Evolutionary conservation across 805 yeast genomes (phyloP), one percentile per base, ranked within the genome.

Genomic region (Citeromyces matritensis): DNA sequence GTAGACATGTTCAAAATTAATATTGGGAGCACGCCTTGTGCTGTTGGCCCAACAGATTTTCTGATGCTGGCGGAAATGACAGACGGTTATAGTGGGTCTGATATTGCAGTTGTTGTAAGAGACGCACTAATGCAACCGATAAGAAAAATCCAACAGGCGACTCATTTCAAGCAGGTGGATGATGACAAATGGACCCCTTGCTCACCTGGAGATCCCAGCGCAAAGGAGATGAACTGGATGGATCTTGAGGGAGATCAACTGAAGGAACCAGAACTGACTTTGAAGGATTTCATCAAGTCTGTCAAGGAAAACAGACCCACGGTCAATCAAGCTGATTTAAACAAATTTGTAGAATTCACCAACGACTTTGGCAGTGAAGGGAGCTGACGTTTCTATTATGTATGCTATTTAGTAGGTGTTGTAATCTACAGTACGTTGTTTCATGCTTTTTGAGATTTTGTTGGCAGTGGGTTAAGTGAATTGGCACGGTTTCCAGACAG

Each of bases 71-170:
- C 91, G 0, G 85, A 79, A 35, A 78, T 91, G 85, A 88, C 97
- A 0, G 94, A 84, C 5, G 98, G 98, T 7, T 88, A 91, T 53
- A 84, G 95, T 2, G 99, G 99, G 33, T 94, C 88, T 49, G 99
- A 91, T 65, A 70, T 91, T 27, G 88, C 96, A 0, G 95, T 91
- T 23, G 94, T 85, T 8, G 98, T 91, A 3, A 74, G 94, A 44
- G 99, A 91, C 53, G 97, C 97, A 0, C 61, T 91, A 42, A 91
- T 91, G 98, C 93, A 88, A 53, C 98, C 99, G 2, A 84, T 91
- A 36, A 69, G 98, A 44, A 85, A 84, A 49, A 84, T 91, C 39
- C 97, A 88, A 54, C 77, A 72, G 47, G 96, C 98, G 1, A 91
- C 98, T 0, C 98, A 91, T 60, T 91, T 91, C 61, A 80, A 79